Evolutionary conservation across 371 early-diverging fungal species (phyloP).

Genomic region (Mortierella polycephala): DNA sequence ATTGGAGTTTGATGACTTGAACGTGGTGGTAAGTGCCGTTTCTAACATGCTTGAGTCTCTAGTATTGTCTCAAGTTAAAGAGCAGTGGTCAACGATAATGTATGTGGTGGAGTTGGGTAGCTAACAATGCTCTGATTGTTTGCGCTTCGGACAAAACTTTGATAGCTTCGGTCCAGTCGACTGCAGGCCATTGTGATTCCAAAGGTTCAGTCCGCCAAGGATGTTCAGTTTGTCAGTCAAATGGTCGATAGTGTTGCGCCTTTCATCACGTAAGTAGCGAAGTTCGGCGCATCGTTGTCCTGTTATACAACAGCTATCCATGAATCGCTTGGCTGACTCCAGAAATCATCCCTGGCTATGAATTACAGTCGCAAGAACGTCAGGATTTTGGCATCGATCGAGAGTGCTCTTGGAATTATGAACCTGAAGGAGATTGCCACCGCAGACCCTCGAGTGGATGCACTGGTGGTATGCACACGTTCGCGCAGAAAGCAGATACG

Average conservation of each 20-base stretch:
- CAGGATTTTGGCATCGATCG: constrained; percentile 85
- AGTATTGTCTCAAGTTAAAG: too few species aligned
- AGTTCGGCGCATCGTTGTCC: too few species aligned
- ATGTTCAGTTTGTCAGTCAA: constrained; percentile 81
- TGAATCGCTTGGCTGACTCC: background rate
- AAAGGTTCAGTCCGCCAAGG: constrained; percentile 85
- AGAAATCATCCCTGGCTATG: too few species aligned
- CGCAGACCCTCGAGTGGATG: constrained; percentile 78
- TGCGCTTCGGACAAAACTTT: background rate
- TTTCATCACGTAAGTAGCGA: constrained; percentile 71
- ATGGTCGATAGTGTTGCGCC: constrained; percentile 84
- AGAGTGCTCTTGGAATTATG: constrained; percentile 87
- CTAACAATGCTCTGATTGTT: background rate
- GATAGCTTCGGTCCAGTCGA: constrained; percentile 72
- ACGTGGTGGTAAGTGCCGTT: constrained; percentile 71
- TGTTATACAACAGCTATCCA: too few species aligned
- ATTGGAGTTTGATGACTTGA: constrained; percentile 82
- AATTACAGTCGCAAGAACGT: constrained; percentile 73
- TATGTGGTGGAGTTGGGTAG: background rate
- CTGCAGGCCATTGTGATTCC: constrained; percentile 90
- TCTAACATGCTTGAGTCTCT: too few species aligned
- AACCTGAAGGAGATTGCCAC: constrained; percentile 85
- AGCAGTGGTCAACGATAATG: too few species aligned
- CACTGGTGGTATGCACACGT: constrained; percentile 66
- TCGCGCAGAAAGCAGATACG: background rate